Conservation (phyloP, 441 rosid species). For the Mallotus repandus region DNA sequence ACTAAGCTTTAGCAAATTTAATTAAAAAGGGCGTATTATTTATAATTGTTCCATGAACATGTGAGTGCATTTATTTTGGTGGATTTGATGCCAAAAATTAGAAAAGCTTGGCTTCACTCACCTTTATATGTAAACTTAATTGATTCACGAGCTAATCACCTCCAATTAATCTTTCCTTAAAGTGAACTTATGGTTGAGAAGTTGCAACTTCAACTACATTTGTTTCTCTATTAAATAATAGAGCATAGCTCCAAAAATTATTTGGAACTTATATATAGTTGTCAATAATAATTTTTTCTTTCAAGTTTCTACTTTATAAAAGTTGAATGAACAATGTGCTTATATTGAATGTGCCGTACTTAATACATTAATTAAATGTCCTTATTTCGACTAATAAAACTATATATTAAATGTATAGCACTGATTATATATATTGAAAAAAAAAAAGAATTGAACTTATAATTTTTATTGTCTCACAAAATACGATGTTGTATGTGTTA, state of each 20-base stretch:
- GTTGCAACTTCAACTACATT: not conserved
- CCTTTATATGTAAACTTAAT: not conserved
- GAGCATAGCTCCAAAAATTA: not conserved
- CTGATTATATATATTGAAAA: no score
- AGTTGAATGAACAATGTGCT: no score
- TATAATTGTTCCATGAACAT: not conserved
- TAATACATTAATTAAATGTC: no score
- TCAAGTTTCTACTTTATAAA: not conserved
- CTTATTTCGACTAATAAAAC: no score
- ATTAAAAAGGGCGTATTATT: not conserved
- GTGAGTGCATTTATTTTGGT: slow-evolving; percentile 1
- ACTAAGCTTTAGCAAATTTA: not conserved
- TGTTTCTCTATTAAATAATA: no score
- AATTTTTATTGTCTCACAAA: no score
- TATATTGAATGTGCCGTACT: no score
- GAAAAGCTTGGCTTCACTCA: not conserved
- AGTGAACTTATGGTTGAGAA: slow-evolving; percentile 19
- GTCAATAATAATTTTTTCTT: not conserved
- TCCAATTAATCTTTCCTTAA: not conserved
- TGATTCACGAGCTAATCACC: slow-evolving; percentile 16
- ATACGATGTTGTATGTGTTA: no score
- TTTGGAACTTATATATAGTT: not conserved
- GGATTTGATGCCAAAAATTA: not conserved
- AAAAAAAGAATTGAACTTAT: no score
- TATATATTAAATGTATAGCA: no score